Base-by-base conservation (phyloP, 2,329 filamentous ascomycete species). In the Coniella lustricola region DNA sequence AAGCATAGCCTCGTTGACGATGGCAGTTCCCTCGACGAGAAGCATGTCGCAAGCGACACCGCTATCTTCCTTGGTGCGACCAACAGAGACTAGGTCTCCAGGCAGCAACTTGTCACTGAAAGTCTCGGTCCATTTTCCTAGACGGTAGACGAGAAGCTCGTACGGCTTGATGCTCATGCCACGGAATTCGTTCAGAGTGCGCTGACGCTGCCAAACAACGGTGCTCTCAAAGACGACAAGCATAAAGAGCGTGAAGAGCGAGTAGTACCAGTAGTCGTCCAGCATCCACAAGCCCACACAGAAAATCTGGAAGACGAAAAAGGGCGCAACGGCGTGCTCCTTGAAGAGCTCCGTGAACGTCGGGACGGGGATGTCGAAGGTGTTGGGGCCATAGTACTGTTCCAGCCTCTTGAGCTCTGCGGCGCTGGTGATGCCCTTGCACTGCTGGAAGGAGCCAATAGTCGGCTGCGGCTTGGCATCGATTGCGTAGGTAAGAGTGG, bases 241-340 rank as follows among this genome's bases (percentile, higher is more conserved):
- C 94, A 98, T 98, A 72, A 97, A 90, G 18, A 98, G 82, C 1
- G 94, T 98, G 69, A 98, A 98, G 17, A 98, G 80, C 53, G 93
- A 97, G 72, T 98, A 98, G 74, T 98, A 98, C 93, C 94, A 98
- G 71, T 97, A 98, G 70, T 98, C 94, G 63, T 98, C 93, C 63
- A 98, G 73, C 83, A 97, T 88, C 93, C 93, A 98, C 53, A 98
- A 73, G 14, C 93, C 94, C 50, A 98, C 93, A 60, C 94, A 98
- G 74, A 98, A 98, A 53, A 98, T 77, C 74, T 98, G 93, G 72
- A 98, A 98, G 55, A 98, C 90, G 69, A 98, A 98, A 75, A 98
- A 98, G 4, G 93, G 93, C 18, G 94, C 94, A 18, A 98, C 94
- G 20, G 94, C 91, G 67, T 98, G 94, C 68, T 98, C 93, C 68